Evolutionary conservation across 148 eudicot genomes (phyloP).

Genomic region (Vaccinium vitisidaea): DNA sequence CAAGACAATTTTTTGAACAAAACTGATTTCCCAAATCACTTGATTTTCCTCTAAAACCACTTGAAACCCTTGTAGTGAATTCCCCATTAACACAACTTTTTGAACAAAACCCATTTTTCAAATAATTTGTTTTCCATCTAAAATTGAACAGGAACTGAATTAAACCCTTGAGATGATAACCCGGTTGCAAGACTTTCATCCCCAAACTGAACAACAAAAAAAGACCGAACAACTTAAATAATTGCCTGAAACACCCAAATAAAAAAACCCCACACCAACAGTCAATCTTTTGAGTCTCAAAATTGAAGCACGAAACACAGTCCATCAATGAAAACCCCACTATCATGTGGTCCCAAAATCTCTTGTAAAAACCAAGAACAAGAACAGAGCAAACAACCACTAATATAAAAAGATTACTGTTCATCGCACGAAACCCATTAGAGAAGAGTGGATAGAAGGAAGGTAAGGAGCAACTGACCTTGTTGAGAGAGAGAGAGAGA

Average conservation of each 20-base stretch:
- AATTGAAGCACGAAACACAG: slow-evolving; percentile 45
- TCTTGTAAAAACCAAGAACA: slow-evolving; percentile 32
- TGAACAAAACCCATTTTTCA: slow-evolving; percentile 29
- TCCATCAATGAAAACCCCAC: slow-evolving; percentile 49
- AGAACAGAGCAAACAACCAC: slow-evolving; percentile 32
- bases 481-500: background rate
- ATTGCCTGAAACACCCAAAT: slow-evolving; percentile 41
- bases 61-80: background rate
- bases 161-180: slow-evolving; percentile 31
- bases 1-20: slow-evolving; percentile 25
- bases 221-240: slow-evolving; percentile 33
- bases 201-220: slow-evolving; percentile 41
- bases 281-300: slow-evolving; percentile 34
- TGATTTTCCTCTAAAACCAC: slow-evolving; percentile 37
- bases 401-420: slow-evolving; percentile 12
- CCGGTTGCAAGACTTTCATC: slow-evolving; percentile 34
- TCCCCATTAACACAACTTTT: slow-evolving; percentile 25
- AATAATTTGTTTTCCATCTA: slow-evolving; percentile 33
- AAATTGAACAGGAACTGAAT: slow-evolving; percentile 17
- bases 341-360: slow-evolving; percentile 20
- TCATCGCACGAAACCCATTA: background rate
- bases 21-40: slow-evolving; percentile 28
- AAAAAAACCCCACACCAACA: slow-evolving; percentile 55
- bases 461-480: slow-evolving; percentile 8
- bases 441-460: background rate